Conservation (phyloP, 2,329 filamentous ascomycete species). For the Phaeosphaeriaceae sp. region DNA sequence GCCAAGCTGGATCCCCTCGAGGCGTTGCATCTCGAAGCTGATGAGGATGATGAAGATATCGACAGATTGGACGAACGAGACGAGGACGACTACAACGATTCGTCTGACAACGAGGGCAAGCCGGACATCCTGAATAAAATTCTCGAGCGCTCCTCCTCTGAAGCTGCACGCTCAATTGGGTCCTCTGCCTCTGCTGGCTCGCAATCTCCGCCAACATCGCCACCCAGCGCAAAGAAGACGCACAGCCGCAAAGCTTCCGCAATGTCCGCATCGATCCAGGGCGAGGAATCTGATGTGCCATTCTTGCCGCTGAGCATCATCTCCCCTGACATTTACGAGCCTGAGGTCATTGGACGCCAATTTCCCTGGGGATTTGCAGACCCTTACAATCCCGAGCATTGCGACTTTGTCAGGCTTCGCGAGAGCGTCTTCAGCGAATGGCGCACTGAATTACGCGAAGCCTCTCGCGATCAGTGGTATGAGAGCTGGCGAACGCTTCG, state of each 20-base stretch:
- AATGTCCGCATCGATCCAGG: conserved; percentile 47
- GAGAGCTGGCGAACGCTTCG: conserved; percentile 84
- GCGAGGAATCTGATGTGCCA: conserved; percentile 58
- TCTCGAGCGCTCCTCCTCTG: conserved; percentile 47
- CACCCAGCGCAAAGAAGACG: conserved; percentile 37
- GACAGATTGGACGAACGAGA: conserved; percentile 59
- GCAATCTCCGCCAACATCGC: conserved; percentile 42
- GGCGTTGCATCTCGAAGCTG: conserved; percentile 71
- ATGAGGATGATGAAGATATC: conserved; percentile 72
- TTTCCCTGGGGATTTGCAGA: conserved; percentile 98
- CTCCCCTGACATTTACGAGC: conserved; percentile 90
- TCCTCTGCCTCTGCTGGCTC: conserved; percentile 41
- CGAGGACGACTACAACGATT: conserved; percentile 54
- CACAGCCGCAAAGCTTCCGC: conserved; percentile 52
- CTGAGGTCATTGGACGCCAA: conserved; percentile 77
- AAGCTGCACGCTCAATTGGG: conserved; percentile 41
- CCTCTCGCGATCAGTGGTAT: conserved; percentile 92
- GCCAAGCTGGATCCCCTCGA: conserved; percentile 88
- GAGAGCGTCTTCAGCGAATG: conserved; percentile 93
- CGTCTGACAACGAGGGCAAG: conserved; percentile 42
- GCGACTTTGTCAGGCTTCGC: conserved; percentile 89
- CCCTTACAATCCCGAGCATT: conserved; percentile 88
- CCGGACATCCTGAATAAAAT: conserved; percentile 48
- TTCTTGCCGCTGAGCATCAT: conserved; percentile 91
- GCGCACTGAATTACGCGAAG: conserved; percentile 87